phyloP scores from a whole-genome alignment of 495 filamentous ascomycete species.

The Penicillium macrosclerotiorum region DNA sequence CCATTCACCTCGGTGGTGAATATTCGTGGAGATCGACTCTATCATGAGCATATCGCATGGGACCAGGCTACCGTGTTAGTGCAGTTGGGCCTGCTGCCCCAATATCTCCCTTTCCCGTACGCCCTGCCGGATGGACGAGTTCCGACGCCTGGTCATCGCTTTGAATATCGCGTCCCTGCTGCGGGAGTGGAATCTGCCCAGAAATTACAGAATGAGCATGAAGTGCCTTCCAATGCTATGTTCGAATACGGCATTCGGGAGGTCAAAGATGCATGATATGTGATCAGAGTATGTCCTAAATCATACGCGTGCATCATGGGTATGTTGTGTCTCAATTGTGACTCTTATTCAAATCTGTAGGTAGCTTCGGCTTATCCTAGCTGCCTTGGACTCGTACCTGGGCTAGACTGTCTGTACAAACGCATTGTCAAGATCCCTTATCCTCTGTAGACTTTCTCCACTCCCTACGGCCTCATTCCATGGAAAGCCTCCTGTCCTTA shows the following conservation, averaged over 20 bases:
- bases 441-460: too few species aligned
- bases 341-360: too few species aligned
- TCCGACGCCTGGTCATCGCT: constrained; percentile 38
- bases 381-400: too few species aligned
- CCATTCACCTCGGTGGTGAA: constrained; percentile 73
- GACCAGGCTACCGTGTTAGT: constrained; percentile 76
- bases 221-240: constrained; percentile 62
- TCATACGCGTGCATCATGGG: background rate
- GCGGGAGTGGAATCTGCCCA: constrained; percentile 60
- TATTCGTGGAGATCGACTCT: constrained; percentile 71
- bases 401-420: too few species aligned
- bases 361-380: too few species aligned
- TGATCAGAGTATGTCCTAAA: too few species aligned
- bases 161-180: constrained; percentile 68
- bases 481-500: too few species aligned
- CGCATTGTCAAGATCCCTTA: too few species aligned
- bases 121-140: constrained; percentile 38
- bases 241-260: constrained; percentile 39
- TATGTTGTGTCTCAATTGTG: background rate
- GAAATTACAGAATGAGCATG: constrained; percentile 62
- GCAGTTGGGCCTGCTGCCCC: constrained; percentile 70
- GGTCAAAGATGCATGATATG: too few species aligned
- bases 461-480: too few species aligned
- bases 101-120: constrained; percentile 57
- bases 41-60: constrained; percentile 82